phyloP scores from a whole-genome alignment of 1,284 basidiomycete species.

The Hypsizygus ulmarius region DNA sequence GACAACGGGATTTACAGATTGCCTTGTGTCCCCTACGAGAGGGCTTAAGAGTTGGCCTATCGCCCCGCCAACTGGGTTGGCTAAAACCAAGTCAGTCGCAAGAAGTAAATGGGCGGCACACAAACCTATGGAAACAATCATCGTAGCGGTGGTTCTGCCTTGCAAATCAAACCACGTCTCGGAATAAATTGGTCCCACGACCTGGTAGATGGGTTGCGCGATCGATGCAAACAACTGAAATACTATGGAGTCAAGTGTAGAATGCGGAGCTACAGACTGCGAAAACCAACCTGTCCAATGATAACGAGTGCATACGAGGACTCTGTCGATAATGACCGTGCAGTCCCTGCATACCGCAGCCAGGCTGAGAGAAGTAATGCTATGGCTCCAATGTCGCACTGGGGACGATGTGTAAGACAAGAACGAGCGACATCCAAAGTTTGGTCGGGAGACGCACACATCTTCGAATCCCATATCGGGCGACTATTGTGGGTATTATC shows the following conservation, averaged over 20 bases:
- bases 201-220: slow-evolving; percentile 66
- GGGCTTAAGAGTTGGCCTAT: slow-evolving; percentile 71
- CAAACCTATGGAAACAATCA: slow-evolving; percentile 70
- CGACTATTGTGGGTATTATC: slow-evolving; percentile 51
- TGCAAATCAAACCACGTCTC: slow-evolving; percentile 76
- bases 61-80: slow-evolving; percentile 67
- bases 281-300: slow-evolving; percentile 57
- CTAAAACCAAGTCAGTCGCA: slow-evolving; percentile 30
- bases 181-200: slow-evolving; percentile 68
- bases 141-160: slow-evolving; percentile 75
- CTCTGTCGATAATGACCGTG: slow-evolving; percentile 42
- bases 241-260: neutral
- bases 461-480: slow-evolving; percentile 56
- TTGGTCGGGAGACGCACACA: slow-evolving; percentile 41
- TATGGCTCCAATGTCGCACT: slow-evolving; percentile 55
- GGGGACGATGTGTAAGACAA: neutral
- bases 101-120: slow-evolving; percentile 5
- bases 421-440: neutral
- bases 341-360: slow-evolving; percentile 73
- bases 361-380: slow-evolving; percentile 62
- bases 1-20: slow-evolving; percentile 47
- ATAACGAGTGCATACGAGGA: slow-evolving; percentile 62
- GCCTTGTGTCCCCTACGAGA: slow-evolving; percentile 48
- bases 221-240: slow-evolving; percentile 50
- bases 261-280: neutral